Evolutionary conservation across 2,329 filamentous ascomycete genomes (phyloP), one percentile per base, ranked within the genome.

Genomic region (Alternaria incomplexa): DNA sequence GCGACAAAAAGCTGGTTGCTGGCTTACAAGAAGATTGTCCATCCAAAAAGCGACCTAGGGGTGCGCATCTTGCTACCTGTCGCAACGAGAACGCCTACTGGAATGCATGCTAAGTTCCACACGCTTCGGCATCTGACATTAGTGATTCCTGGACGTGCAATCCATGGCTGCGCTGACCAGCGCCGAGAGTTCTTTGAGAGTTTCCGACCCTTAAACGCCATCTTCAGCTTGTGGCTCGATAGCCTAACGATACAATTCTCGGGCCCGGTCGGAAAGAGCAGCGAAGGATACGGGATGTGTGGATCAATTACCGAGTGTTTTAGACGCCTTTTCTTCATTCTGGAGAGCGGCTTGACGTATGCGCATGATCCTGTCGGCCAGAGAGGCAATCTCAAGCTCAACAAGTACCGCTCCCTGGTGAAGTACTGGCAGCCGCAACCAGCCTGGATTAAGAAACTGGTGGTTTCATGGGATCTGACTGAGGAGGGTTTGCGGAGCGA

Each of bases 401-500:
- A 47, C 43, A 56, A 56, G 20, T 48, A 56, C 36, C 4, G 25
- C 13, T 20, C 13, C 1, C 15, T 23, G 50, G 22, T 32, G 43
- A 23, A 20, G 5, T 25, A 17, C 20, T 60, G 58, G 58, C 25
- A 25, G 30, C 50, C 58, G 8, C 22, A 48, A 43, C 58, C 26
- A 20, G 12, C 43, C 5, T 60, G 36, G 23, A 55, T 56, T 10
- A 56, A 23, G 22, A 48, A 17, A 25, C 28, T 56, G 28, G 50
- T 56, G 4, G 13, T 56, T 25, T 60, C 58, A 20, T 60, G 58
- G 58, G 51, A 56, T 17, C 15, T 60, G 20, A 55, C 58, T 15
- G 51, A 56, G 28, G 12, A 48, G n/a, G 43, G 58, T 23, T 22
- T 60, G 23, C 23, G 40, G 5, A 60, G 58, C 28, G 50, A 48